These are phyloP conservation scores for Fusarium mangiferae DNA, from an alignment of 2,329 filamentous ascomycete genomes.

Conservation along the genomic window DNA sequence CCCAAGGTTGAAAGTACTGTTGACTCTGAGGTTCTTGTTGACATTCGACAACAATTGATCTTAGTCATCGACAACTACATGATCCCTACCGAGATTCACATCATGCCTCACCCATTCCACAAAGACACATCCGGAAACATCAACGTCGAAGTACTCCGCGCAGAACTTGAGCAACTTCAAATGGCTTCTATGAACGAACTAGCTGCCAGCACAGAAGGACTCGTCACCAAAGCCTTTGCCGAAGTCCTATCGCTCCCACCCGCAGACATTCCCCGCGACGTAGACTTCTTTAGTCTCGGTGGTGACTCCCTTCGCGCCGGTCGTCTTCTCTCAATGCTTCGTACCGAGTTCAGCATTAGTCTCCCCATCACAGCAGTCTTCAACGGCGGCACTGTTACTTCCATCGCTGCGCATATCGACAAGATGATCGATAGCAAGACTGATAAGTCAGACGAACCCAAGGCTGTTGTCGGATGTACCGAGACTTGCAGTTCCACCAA, in stretches of 20 bases:
- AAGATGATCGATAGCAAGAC: background rate
- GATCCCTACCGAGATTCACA: background rate
- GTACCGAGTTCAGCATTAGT: background rate
- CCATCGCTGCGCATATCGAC: background rate
- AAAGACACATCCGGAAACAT: background rate
- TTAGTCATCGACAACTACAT: background rate
- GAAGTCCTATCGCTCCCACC: background rate
- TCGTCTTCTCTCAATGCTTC: background rate
- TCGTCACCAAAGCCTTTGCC: background rate
- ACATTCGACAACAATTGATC: background rate
- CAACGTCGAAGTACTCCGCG: background rate
- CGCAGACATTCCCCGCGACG: background rate
- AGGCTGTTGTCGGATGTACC: background rate
- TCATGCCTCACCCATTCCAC: background rate
- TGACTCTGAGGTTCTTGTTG: accelerated
- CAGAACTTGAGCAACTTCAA: background rate
- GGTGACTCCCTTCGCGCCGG: conserved; percentile 1
- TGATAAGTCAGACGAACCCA: accelerated
- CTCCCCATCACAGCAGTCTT: conserved; percentile 6
- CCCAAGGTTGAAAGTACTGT: accelerated
- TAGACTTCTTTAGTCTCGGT: background rate
- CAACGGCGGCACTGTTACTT: background rate
- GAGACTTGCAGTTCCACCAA: conserved; percentile 7
- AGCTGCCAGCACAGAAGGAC: background rate
- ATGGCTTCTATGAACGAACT: background rate